Conservation (phyloP, 768 basidiomycete species). For the Hericium coralloides region DNA sequence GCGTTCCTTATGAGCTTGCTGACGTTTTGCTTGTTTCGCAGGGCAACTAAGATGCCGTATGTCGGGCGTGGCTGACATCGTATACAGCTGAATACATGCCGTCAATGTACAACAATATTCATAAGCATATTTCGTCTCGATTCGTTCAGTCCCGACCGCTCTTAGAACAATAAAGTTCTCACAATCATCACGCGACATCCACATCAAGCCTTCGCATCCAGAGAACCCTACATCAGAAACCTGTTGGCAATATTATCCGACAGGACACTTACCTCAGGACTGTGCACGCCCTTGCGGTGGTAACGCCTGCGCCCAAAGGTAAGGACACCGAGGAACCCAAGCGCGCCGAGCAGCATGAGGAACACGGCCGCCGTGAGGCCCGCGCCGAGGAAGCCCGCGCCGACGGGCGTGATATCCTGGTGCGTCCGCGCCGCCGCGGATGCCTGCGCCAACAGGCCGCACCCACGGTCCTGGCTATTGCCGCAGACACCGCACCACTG, state of each 20-base stretch:
- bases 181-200: not conserved
- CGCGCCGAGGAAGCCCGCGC: constrained; percentile 63
- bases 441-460: constrained; percentile 38
- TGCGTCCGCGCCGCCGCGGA: constrained; percentile 18
- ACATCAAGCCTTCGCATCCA: not conserved
- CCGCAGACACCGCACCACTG: constrained; percentile 53
- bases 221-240: not conserved
- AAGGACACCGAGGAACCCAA: constrained; percentile 33
- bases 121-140: not conserved
- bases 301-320: constrained; percentile 10
- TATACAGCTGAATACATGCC: not conserved
- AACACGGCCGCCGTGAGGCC: constrained; percentile 39
- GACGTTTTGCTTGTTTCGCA: not conserved
- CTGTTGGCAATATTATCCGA: not conserved
- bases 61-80: not conserved
- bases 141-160: not conserved
- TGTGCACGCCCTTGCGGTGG: not conserved
- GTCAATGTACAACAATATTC: not conserved
- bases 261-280: not conserved
- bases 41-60: not conserved
- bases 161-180: not conserved
- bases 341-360: constrained; percentile 27
- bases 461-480: constrained; percentile 50
- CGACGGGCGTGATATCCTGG: constrained; percentile 39
- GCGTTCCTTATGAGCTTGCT: not conserved